phyloP scores from a whole-genome alignment of 1,284 basidiomycete genomes.

The Fomitopsis pinicola region DNA sequence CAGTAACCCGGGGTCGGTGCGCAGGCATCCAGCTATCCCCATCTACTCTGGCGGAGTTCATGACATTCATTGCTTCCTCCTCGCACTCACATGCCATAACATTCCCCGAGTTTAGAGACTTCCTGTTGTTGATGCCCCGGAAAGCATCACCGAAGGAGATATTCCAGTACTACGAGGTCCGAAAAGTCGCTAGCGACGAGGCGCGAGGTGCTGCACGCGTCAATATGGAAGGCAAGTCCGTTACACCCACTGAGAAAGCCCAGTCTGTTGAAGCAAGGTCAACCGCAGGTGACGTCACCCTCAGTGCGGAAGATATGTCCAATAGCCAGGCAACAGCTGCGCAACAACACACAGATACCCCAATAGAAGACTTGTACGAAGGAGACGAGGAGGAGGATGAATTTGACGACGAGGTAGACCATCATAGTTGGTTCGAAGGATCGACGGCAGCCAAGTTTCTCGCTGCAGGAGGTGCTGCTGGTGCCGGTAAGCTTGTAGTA shows the following conservation, averaged over 20 bases:
- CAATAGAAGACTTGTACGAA: constrained; percentile 26
- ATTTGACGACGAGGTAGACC: constrained; percentile 60
- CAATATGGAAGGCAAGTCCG: constrained; percentile 74
- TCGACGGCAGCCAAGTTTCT: constrained; percentile 85
- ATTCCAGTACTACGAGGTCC: constrained; percentile 81
- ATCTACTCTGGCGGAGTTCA: constrained; percentile 72
- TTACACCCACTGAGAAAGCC: neutral
- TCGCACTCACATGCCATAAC: constrained; percentile 66
- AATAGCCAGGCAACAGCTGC: constrained; percentile 10
- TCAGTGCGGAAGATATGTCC: constrained; percentile 62
- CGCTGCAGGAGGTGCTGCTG: constrained; percentile 91
- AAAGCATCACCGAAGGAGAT: constrained; percentile 82
- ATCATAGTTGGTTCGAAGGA: constrained; percentile 62
- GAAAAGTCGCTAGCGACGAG: constrained; percentile 70
- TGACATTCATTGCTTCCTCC: constrained; percentile 71
- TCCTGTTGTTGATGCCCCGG: constrained; percentile 82
- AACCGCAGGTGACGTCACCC: constrained; percentile 63
- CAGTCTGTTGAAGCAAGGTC: constrained; percentile 12
- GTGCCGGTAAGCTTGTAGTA: constrained; percentile 64
- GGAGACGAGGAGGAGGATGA: constrained; percentile 39
- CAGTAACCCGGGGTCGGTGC: constrained; percentile 7
- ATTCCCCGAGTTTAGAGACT: constrained; percentile 88
- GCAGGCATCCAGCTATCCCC: constrained; percentile 69
- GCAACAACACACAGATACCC: constrained; percentile 19
- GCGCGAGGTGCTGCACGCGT: constrained; percentile 75